A percentile compares a stretch with the other conserved stretches of the same genome.
These are phyloP conservation scores for Tetraselmis striata DNA, from an alignment of 139 green algal species.

Conservation along the genomic window DNA sequence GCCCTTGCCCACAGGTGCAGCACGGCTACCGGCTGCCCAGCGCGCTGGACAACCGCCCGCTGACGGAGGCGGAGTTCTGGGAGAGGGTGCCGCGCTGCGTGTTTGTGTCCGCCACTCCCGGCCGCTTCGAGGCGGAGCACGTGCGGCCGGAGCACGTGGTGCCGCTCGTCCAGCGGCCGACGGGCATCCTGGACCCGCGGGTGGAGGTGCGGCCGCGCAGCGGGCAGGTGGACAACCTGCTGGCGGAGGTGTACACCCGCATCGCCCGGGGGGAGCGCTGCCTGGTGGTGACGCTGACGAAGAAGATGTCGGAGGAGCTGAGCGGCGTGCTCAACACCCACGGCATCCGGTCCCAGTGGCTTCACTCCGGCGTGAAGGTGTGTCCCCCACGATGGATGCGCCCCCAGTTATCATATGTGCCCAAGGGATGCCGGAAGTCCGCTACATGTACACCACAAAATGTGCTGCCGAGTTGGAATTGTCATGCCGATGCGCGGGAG, in stretches of 20 bases:
- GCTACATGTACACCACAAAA: too few species aligned
- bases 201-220: slow-evolving; percentile 2
- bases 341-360: slow-evolving; percentile 4
- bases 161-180: slow-evolving; percentile 20
- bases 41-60: slow-evolving; percentile 25
- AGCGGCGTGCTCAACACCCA: slow-evolving; percentile 7
- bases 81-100: slow-evolving; percentile 15
- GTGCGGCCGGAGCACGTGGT: slow-evolving; percentile 3
- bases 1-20: too few species aligned
- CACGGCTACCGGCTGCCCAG: slow-evolving; percentile 19
- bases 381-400: too few species aligned
- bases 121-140: slow-evolving; percentile 6
- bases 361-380: slow-evolving; percentile 17
- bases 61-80: slow-evolving; percentile 24
- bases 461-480: too few species aligned
- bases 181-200: slow-evolving; percentile 17
- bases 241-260: not conserved
- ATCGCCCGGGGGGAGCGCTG: not conserved
- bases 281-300: slow-evolving; percentile 22
- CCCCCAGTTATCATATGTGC: not conserved
- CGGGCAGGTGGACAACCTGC: slow-evolving; percentile 13
- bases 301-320: slow-evolving; percentile 23
- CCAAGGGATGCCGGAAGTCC: too few species aligned
- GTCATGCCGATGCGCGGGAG: too few species aligned
- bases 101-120: slow-evolving; percentile 23